These are phyloP conservation scores for Musa acuminata DNA, from an alignment of 176 grass and related monocot genomes.

Conservation along the genomic window DNA sequence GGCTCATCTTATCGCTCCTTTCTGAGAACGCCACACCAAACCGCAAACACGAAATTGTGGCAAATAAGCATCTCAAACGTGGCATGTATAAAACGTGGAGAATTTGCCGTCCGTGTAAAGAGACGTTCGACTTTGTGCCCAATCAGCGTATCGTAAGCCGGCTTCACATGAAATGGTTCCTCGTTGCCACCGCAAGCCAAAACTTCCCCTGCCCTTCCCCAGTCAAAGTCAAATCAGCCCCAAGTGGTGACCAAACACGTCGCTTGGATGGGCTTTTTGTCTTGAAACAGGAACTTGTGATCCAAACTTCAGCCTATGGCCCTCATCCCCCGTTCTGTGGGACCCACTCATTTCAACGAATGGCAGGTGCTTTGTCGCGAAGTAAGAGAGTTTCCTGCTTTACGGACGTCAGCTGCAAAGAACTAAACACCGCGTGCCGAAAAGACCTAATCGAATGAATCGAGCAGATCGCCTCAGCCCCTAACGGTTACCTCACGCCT, in stretches of 20 bases:
- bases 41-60: too few species aligned
- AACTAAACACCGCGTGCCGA: background rate
- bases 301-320: too few species aligned
- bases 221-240: background rate
- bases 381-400: background rate
- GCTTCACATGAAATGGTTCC: background rate
- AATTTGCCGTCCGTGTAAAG: too few species aligned
- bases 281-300: background rate
- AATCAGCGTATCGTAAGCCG: background rate
- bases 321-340: too few species aligned
- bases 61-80: too few species aligned
- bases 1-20: too few species aligned
- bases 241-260: background rate
- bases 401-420: background rate
- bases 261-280: background rate
- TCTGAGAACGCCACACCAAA: too few species aligned
- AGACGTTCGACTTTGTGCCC: too few species aligned
- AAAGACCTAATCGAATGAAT: background rate
- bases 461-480: background rate
- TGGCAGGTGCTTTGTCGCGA: too few species aligned
- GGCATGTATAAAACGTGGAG: too few species aligned
- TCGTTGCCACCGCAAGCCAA: background rate
- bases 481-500: background rate
- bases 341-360: too few species aligned
- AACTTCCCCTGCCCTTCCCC: background rate